Conservation (phyloP, 139 green algal genomes). For the Asterochloris erici region DNA sequence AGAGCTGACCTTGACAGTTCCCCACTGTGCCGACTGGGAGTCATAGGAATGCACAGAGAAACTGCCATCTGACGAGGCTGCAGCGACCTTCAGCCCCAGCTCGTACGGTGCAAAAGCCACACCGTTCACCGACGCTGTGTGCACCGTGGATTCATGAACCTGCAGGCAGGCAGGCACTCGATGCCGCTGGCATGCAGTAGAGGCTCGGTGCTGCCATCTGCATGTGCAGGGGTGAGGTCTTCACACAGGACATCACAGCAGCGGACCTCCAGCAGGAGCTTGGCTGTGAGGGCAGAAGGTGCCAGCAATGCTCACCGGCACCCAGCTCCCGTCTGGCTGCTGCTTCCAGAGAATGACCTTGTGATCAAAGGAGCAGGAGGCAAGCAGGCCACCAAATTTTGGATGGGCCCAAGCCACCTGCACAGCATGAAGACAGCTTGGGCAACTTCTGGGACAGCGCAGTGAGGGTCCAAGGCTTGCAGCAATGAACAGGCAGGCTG, state of each 20-base stretch:
- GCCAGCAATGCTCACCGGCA: slow-evolving; percentile 45
- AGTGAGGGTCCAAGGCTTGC: background rate
- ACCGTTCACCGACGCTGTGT: slow-evolving; percentile 88
- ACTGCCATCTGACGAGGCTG: slow-evolving; percentile 87
- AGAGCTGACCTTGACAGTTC: background rate
- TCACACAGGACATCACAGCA: too few species aligned
- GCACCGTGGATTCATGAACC: slow-evolving; percentile 43
- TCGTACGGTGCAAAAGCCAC: slow-evolving; percentile 92
- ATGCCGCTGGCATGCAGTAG: background rate
- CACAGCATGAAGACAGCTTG: too few species aligned
- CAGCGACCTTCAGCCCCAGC: slow-evolving; percentile 83
- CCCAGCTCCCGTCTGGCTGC: slow-evolving; percentile 63
- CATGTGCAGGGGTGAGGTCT: too few species aligned
- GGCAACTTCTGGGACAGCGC: slow-evolving; percentile 37
- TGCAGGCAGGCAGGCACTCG: slow-evolving; percentile 14
- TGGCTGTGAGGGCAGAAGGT: too few species aligned
- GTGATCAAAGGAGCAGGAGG: slow-evolving; percentile 90
- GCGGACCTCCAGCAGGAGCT: background rate
- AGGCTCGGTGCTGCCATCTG: too few species aligned
- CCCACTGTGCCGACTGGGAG: background rate
- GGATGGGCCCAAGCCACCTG: slow-evolving; percentile 85
- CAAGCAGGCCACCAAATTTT: slow-evolving; percentile 90
- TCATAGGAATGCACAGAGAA: slow-evolving; percentile 71
- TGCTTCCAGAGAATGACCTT: slow-evolving; percentile 94
- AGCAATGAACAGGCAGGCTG: background rate